phyloP scores from a whole-genome alignment of 257 asterid species.

The Penstemon newberryi region DNA sequence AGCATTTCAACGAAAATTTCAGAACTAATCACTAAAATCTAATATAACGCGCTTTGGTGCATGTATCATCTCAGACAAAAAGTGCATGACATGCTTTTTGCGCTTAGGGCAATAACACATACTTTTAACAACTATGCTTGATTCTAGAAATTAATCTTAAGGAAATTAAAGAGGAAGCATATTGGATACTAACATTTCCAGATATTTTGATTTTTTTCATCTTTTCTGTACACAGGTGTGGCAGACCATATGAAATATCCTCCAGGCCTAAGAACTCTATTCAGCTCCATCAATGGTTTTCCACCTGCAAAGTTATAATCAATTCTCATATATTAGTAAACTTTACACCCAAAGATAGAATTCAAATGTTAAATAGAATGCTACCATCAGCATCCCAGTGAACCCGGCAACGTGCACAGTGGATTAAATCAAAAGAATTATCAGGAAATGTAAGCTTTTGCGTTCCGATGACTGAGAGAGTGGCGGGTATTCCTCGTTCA shows the following conservation, averaged over 20 bases:
- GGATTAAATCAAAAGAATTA: slow-evolving; percentile 77
- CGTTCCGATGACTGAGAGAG: slow-evolving; percentile 86
- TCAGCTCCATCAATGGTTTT: slow-evolving; percentile 83
- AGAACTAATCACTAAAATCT: not conserved
- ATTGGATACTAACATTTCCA: slow-evolving; percentile 66
- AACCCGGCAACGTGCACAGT: slow-evolving; percentile 96
- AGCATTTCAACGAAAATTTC: too few relatives aligned
- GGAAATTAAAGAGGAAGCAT: slow-evolving; percentile 8
- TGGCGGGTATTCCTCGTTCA: slow-evolving; percentile 94
- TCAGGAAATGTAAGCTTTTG: slow-evolving; percentile 80
- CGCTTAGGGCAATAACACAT: too few relatives aligned
- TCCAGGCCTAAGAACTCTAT: slow-evolving; percentile 94
- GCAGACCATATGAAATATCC: slow-evolving; percentile 97
- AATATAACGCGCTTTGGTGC: not conserved
- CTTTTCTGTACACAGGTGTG: slow-evolving; percentile 80
- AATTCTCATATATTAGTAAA: slow-evolving; percentile 11
- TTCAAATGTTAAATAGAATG: slow-evolving; percentile 22
- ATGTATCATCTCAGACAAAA: too few relatives aligned
- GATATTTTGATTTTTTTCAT: slow-evolving; percentile 59
- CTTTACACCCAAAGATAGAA: slow-evolving; percentile 7
- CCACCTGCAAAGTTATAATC: slow-evolving; percentile 64
- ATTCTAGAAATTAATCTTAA: slow-evolving; percentile 4
- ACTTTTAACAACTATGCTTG: too few relatives aligned
- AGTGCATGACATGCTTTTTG: too few relatives aligned
- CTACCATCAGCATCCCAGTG: slow-evolving; percentile 96